These are phyloP conservation scores for Pseudogymnoascus pannorum DNA, from an alignment of 2,329 filamentous ascomycete species.

Conservation along the genomic window DNA sequence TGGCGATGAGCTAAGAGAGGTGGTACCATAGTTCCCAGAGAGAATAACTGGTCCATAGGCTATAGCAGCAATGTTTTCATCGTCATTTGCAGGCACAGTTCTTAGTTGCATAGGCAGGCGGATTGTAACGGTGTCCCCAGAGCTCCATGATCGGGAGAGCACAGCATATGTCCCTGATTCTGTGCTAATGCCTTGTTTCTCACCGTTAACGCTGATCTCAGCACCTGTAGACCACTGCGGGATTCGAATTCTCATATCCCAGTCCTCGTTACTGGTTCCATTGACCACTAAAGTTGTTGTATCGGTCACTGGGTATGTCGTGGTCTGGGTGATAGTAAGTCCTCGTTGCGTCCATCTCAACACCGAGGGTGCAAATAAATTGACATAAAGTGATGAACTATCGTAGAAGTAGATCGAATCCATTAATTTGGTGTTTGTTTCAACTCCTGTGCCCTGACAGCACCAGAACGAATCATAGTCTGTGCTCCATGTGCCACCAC, in stretches of 20 bases:
- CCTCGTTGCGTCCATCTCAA: slow-evolving; percentile 36
- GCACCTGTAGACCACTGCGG: slow-evolving; percentile 39
- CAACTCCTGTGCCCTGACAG: slow-evolving; percentile 44
- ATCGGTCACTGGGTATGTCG: slow-evolving; percentile 36
- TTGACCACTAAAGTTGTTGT: slow-evolving; percentile 33
- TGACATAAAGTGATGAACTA: slow-evolving; percentile 38
- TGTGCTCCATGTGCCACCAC: slow-evolving; percentile 47
- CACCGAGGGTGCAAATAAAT: slow-evolving; percentile 41
- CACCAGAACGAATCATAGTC: slow-evolving; percentile 48
- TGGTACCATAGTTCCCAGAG: slow-evolving; percentile 35
- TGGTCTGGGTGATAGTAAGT: slow-evolving; percentile 38
- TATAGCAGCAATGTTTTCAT: slow-evolving; percentile 36
- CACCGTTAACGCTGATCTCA: slow-evolving; percentile 36
- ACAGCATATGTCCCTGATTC: slow-evolving; percentile 33
- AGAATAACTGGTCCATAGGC: slow-evolving; percentile 41
- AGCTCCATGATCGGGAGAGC: slow-evolving; percentile 33
- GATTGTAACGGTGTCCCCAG: slow-evolving; percentile 37
- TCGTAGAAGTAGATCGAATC: slow-evolving; percentile 46
- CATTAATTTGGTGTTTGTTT: slow-evolving; percentile 47
- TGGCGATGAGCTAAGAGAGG: neutral
- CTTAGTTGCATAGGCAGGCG: slow-evolving; percentile 40
- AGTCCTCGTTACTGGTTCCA: slow-evolving; percentile 25
- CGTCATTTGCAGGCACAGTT: slow-evolving; percentile 40
- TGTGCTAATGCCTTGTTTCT: slow-evolving; percentile 25
- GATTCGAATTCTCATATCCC: slow-evolving; percentile 38